Evolutionary conservation across 768 basidiomycete genomes (phyloP).

Genomic region (Termitomyces sp.): DNA sequence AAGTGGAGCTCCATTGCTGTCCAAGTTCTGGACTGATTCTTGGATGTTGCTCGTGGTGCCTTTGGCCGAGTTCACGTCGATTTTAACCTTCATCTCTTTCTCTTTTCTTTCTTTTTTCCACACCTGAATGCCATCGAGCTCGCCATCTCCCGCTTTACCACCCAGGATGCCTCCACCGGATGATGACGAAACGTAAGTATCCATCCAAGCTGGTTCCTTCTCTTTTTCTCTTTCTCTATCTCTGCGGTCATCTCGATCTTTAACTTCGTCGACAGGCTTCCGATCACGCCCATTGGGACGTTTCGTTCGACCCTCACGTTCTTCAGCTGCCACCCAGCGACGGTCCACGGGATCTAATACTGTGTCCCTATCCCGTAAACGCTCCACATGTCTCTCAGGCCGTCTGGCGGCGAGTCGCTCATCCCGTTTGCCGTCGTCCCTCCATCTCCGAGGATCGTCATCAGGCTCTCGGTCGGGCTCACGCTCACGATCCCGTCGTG

Average conservation of each 20-base stretch:
- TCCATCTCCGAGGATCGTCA: constrained; percentile 74
- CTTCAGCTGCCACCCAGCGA: constrained; percentile 62
- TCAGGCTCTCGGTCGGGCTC: constrained; percentile 44
- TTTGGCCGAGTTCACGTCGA: constrained; percentile 9
- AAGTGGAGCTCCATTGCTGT: constrained; percentile 38
- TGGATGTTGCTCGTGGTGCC: constrained; percentile 2
- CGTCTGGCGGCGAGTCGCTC: constrained; percentile 67
- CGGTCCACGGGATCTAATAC: constrained; percentile 48
- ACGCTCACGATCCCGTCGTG: constrained; percentile 45
- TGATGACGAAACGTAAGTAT: constrained; percentile 70
- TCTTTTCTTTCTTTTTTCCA: constrained; percentile 86
- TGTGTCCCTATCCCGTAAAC: constrained; percentile 41
- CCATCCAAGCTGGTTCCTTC: constrained; percentile 93
- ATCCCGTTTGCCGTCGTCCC: constrained; percentile 80
- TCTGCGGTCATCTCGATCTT: constrained; percentile 32
- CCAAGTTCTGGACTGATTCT: constrained; percentile 12
- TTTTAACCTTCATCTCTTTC: constrained; percentile 59
- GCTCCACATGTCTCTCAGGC: constrained; percentile 41
- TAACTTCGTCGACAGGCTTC: constrained; percentile 43
- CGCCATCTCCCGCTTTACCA: constrained; percentile 55
- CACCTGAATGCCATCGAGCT: constrained; percentile 80
- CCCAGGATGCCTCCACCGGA: constrained; percentile 61
- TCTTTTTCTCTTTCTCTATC: constrained; percentile 66
- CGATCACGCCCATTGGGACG: constrained; percentile 57
- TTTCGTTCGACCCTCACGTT: constrained; percentile 64